Evolutionary conservation across 2,329 filamentous ascomycete species (phyloP).

Genomic region (Botrytis tulipae): DNA sequence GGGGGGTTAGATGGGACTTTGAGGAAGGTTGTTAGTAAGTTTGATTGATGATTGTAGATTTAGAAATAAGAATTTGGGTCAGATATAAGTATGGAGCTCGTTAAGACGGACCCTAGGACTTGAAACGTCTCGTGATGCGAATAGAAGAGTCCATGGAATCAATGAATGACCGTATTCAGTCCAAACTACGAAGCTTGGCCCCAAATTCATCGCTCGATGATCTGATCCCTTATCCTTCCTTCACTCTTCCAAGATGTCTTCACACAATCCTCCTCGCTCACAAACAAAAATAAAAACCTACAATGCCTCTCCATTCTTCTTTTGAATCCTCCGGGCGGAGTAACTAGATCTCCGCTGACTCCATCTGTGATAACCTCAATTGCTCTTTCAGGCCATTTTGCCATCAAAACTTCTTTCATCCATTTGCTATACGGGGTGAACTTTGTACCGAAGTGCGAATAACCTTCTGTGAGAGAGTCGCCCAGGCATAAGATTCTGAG

Average conservation of each 20-base stretch:
- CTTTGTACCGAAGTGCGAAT: conserved; percentile 44
- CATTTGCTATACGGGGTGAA: conserved; percentile 53
- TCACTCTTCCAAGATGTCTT: background rate
- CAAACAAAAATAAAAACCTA: conserved; percentile 19
- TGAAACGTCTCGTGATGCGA: background rate
- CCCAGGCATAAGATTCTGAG: conserved; percentile 34
- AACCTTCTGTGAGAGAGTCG: conserved; percentile 54
- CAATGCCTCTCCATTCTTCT: conserved; percentile 26
- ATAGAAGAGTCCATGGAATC: background rate
- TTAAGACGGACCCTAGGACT: background rate
- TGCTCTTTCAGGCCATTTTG: conserved; percentile 42
- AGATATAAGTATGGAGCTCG: conserved; percentile 11
- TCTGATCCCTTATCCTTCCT: background rate
- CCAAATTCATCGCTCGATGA: background rate
- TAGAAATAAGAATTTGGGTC: conserved; percentile 42
- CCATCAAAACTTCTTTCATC: conserved; percentile 48
- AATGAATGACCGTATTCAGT: background rate
- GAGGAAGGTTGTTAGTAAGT: background rate
- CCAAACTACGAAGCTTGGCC: background rate
- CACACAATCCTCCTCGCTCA: background rate
- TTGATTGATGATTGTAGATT: background rate
- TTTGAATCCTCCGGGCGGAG: conserved; percentile 19
- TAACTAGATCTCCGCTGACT: conserved; percentile 30
- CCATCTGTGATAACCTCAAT: conserved; percentile 28
- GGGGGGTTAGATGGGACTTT: background rate